Percentiles rank a stretch among this genome's conserved stretches.
phyloP scores from a whole-genome alignment of 306 rosid genomes.

The Inga oerstediana region DNA sequence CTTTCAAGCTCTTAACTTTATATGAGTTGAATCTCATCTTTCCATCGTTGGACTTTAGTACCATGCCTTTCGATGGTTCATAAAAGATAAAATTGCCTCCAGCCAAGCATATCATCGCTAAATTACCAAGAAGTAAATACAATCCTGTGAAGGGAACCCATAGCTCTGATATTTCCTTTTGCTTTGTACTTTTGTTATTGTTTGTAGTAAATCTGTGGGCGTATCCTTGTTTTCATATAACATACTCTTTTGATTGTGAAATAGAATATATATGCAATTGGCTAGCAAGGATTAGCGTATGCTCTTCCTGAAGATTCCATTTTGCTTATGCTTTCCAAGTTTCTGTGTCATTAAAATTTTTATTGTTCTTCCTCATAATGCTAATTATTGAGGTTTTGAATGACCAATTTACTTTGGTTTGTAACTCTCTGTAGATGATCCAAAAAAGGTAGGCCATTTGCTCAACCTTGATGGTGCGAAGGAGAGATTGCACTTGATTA shows the following conservation, averaged over 20 bases:
- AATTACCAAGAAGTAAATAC: not conserved
- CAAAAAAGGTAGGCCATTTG: not conserved
- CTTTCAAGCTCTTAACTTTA: not conserved
- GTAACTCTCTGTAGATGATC: not conserved
- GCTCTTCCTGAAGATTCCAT: not conserved
- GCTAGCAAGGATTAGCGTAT: not conserved
- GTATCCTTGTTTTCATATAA: not conserved
- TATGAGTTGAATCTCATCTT: not conserved
- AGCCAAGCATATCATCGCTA: not conserved
- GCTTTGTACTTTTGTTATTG: not conserved
- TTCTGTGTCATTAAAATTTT: no score
- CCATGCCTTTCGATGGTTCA: not conserved
- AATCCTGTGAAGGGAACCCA: not conserved
- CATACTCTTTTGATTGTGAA: not conserved
- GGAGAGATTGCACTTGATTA: not conserved
- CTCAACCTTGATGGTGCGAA: not conserved
- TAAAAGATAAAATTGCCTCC: not conserved
- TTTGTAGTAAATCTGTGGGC: not conserved
- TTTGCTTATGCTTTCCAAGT: not conserved
- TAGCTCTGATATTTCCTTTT: not conserved
- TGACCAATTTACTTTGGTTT: not conserved
- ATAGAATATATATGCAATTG: not conserved
- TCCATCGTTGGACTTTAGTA: no score
- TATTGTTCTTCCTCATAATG: no score
- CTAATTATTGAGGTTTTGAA: no score